Evolutionary conservation across 768 basidiomycete genomes (phyloP), one percentile per base, ranked within the genome.

Genomic region (Hericium coralloides): DNA sequence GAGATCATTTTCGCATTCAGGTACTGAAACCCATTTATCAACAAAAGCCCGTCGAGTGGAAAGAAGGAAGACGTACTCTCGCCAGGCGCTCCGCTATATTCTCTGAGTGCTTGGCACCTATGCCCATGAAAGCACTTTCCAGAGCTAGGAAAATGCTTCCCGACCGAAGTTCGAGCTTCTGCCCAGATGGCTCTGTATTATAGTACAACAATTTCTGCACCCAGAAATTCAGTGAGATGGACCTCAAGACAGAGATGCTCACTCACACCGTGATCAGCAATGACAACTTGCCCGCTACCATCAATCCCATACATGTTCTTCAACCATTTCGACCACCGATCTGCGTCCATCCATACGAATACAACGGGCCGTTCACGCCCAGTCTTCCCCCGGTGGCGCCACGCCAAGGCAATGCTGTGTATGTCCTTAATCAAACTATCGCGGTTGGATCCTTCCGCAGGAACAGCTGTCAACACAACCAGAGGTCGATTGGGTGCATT

Each of bases 321-420:
- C 72, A 95, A 74, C 94, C 94, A 98, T 52, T 80, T 84, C 23
- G 70, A 77, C 94, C 95, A 98, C 69, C 77, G 80, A 23, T 82
- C 83, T 2, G 75, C 80, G 65, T 99, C 92, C 82, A 97, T 93
- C 86, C 87, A 93, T 9, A 86, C 79, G 70, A 94, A 97, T 51
- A 94, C 80, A 0, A 95, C 85, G 45, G 83, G 79, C 38, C 78
- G 70, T 43, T 55, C 55, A n/a, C 39, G 72, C 45, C 64, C 59
- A 58, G 54, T 67, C 45, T 59, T 59, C 37, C 75, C 73, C 39
- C 68, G 70, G 53, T 72, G 63, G 58, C 79, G 77, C 92, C 85
- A 93, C 62, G 75, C 79, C 63, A 71, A 74, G 1, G 78, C 84
- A 6, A 85, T 73, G 59, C 79, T 78, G 25, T 64, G 72, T 14